Conservation (phyloP, 2,329 filamentous ascomycete species). For the Ramularia endophylla region DNA sequence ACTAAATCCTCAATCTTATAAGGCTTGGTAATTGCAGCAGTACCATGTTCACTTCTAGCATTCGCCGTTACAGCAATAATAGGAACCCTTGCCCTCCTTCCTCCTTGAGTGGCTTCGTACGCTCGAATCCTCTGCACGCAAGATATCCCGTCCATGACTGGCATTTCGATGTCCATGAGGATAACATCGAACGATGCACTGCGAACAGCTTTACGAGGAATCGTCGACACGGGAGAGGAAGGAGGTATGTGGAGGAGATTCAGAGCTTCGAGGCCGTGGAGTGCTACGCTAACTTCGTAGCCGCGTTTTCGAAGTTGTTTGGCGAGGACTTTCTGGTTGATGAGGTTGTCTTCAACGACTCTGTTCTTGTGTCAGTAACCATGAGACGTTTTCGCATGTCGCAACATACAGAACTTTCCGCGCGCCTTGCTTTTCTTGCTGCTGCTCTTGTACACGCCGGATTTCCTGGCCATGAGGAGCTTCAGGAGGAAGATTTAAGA, state of each 20-base stretch:
- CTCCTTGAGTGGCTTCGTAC: slow-evolving; percentile 16
- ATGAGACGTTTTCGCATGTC: no score
- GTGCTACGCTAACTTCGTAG: slow-evolving; percentile 20
- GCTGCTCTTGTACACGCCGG: background rate
- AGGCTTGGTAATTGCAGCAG: slow-evolving; percentile 19
- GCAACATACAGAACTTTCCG: slow-evolving; percentile 4
- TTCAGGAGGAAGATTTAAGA: background rate
- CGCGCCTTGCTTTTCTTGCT: background rate
- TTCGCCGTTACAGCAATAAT: slow-evolving; percentile 29
- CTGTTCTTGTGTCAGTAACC: no score
- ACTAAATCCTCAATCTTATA: slow-evolving; percentile 20
- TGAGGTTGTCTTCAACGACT: slow-evolving; percentile 26
- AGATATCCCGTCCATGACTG: slow-evolving; percentile 25
- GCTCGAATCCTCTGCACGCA: slow-evolving; percentile 23
- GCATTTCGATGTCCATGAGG: slow-evolving; percentile 30
- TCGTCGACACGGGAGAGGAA: background rate
- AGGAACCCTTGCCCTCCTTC: no score
- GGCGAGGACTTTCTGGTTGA: slow-evolving; percentile 26
- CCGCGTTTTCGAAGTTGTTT: slow-evolving; percentile 22
- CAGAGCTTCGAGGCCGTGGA: slow-evolving; percentile 25
- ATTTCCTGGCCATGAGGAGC: slow-evolving; percentile 3
- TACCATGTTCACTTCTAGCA: slow-evolving; percentile 24
- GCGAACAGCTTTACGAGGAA: slow-evolving; percentile 10
- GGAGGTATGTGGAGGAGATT: slow-evolving; percentile 16
- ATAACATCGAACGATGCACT: slow-evolving; percentile 18